phyloP scores from a whole-genome alignment of 2,329 filamentous ascomycete genomes.

The Tolypocladium paradoxum region DNA sequence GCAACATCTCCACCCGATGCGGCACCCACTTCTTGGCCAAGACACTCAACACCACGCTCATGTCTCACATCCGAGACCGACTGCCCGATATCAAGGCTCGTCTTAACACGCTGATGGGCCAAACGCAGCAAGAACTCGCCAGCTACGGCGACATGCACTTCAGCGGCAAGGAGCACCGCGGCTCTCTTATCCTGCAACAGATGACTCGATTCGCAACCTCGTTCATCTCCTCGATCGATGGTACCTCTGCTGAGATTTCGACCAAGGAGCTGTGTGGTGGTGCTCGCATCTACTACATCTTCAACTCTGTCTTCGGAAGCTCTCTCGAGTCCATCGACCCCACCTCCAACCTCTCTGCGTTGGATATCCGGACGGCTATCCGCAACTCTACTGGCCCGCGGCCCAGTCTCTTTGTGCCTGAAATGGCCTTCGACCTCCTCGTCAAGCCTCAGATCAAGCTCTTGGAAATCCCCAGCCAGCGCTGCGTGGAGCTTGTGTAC shows the following conservation, averaged over 20 bases:
- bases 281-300: conserved; percentile 95
- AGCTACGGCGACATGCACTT: conserved; percentile 98
- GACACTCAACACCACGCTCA: conserved; percentile 87
- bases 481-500: conserved; percentile 95
- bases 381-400: conserved; percentile 94
- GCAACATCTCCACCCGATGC: conserved; percentile 88
- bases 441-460: conserved; percentile 99
- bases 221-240: conserved; percentile 97
- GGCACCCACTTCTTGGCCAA: conserved; percentile 92
- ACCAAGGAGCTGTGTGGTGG: conserved; percentile 96
- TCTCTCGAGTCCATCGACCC: conserved; percentile 94
- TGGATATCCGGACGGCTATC: conserved; percentile 94
- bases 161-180: conserved; percentile 90
- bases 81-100: conserved; percentile 96
- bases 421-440: conserved; percentile 92
- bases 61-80: conserved; percentile 91
- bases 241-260: conserved; percentile 96
- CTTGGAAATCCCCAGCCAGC: conserved; percentile 85
- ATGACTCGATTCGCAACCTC: conserved; percentile 98
- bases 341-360: conserved; percentile 84
- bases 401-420: conserved; percentile 91
- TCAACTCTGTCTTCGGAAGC: conserved; percentile 97
- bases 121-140: conserved; percentile 95
- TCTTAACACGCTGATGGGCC: conserved; percentile 97
- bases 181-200: conserved; percentile 86